Conservation (phyloP, 1,139 yeast genomes). For the Pichiaceae sp. region DNA sequence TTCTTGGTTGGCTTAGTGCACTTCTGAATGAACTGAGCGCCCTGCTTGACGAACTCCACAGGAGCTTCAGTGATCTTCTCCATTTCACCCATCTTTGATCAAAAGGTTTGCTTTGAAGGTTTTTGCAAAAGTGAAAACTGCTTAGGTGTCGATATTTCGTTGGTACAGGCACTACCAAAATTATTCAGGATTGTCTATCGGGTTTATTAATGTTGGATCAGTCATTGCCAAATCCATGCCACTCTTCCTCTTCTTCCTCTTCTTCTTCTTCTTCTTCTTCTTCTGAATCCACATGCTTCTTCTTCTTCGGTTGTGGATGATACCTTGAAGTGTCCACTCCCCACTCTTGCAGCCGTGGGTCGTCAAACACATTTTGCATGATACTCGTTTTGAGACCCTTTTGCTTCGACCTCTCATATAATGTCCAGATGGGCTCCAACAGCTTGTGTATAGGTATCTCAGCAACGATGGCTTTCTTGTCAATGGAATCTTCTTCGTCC, state of each 20-base stretch:
- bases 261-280: slow-evolving; percentile 20
- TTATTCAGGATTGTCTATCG: slow-evolving; percentile 4
- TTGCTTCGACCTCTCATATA: slow-evolving; percentile 42
- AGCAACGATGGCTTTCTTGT: background rate
- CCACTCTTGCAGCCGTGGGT: slow-evolving; percentile 60
- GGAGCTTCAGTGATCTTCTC: slow-evolving; percentile 88
- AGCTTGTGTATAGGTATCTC: slow-evolving; percentile 48
- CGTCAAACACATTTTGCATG: slow-evolving; percentile 56
- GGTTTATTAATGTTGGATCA: background rate
- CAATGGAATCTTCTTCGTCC: slow-evolving; percentile 22
- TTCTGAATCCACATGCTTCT: slow-evolving; percentile 17
- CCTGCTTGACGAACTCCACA: slow-evolving; percentile 84
- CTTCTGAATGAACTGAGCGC: slow-evolving; percentile 77
- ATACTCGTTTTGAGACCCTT: slow-evolving; percentile 64
- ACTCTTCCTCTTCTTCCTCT: slow-evolving; percentile 30
- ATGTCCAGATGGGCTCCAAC: slow-evolving; percentile 48
- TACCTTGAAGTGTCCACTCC: slow-evolving; percentile 38
- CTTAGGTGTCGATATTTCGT: too few relatives aligned
- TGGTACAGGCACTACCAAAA: too few relatives aligned
- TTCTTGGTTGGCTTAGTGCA: slow-evolving; percentile 90
- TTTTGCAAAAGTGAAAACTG: background rate
- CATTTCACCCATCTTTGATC: slow-evolving; percentile 30
- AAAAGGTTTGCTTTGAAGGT: background rate
- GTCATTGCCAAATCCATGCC: slow-evolving; percentile 22
- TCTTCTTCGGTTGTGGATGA: slow-evolving; percentile 20